Percentiles rank a stretch among this genome's conserved stretches.
phyloP scores from a whole-genome alignment of 1,139 yeast genomes.

The Geotrichum klebahnii region DNA sequence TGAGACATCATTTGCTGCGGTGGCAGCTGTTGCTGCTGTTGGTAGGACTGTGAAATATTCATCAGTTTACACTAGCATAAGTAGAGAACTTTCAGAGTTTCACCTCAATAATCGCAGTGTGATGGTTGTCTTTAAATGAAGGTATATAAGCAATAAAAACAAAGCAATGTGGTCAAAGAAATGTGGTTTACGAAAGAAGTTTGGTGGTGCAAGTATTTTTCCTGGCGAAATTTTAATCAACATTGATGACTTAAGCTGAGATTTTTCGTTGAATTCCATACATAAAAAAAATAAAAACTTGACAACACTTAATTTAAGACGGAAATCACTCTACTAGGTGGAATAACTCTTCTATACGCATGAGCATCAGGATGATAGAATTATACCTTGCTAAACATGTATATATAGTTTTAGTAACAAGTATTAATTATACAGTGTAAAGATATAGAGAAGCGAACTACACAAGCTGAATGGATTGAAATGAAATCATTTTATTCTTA shows the following conservation, averaged over 20 bases:
- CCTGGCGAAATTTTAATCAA: neutral
- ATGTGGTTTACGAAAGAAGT: neutral
- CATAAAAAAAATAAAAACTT: too few species aligned
- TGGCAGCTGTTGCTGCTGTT: conserved; percentile 19
- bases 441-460: neutral
- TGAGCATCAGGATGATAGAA: too few species aligned
- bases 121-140: too few species aligned
- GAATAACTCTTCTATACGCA: too few species aligned
- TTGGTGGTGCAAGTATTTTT: conserved; percentile 2
- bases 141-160: too few species aligned
- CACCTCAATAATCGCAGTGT: too few species aligned
- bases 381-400: too few species aligned
- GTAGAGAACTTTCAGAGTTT: neutral
- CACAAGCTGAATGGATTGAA: too few species aligned
- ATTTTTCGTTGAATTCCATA: too few species aligned
- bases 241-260: neutral
- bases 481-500: neutral
- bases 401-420: too few species aligned
- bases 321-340: too few species aligned
- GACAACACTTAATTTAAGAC: neutral
- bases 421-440: too few species aligned
- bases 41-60: conserved; percentile 13
- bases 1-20: conserved; percentile 17
- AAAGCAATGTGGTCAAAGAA: neutral
- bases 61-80: conserved; percentile 17